Evolutionary conservation across 2,329 filamentous ascomycete species (phyloP).

Genomic region (Penicillium psychrosexuale): DNA sequence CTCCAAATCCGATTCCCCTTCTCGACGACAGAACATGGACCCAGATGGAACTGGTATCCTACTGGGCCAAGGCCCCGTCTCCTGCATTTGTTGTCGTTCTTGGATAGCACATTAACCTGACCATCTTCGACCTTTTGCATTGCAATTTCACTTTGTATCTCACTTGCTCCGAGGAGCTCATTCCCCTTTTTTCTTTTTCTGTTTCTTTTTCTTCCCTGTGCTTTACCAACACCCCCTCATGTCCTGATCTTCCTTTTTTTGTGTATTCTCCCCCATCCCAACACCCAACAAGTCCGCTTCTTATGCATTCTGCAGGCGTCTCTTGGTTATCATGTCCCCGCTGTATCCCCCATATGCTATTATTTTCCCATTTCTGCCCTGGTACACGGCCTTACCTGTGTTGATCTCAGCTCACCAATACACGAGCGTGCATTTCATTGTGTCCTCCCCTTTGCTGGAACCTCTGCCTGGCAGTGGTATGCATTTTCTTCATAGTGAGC

Average conservation of each 20-base stretch:
- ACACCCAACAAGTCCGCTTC: slow-evolving; percentile 19
- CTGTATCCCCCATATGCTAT: slow-evolving; percentile 18
- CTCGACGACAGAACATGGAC: slow-evolving; percentile 8
- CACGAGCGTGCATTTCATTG: slow-evolving; percentile 6
- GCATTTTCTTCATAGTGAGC: slow-evolving; percentile 3
- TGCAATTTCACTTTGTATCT: slow-evolving; percentile 15
- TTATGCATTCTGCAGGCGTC: slow-evolving; percentile 42
- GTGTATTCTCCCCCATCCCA: slow-evolving; percentile 14
- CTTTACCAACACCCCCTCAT: slow-evolving; percentile 24
- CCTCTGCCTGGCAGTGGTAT: neutral
- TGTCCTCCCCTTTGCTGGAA: slow-evolving; percentile 1
- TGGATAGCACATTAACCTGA: slow-evolving; percentile 8
- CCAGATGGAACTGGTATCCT: slow-evolving; percentile 24
- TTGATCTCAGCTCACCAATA: slow-evolving; percentile 5
- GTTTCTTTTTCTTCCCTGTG: slow-evolving; percentile 20
- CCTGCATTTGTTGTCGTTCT: slow-evolving; percentile 18
- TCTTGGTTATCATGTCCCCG: slow-evolving; percentile 22
- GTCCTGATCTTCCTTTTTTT: slow-evolving; percentile 20
- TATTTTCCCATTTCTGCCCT: slow-evolving; percentile 21
- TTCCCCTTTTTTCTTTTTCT: slow-evolving; percentile 5
- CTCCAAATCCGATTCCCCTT: slow-evolving; percentile 13
- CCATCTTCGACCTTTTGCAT: slow-evolving; percentile 16
- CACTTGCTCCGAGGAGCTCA: slow-evolving; percentile 22
- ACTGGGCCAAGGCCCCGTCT: slow-evolving; percentile 12
- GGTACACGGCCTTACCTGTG: slow-evolving; percentile 10